A percentile compares a stretch with the other conserved stretches of the same genome.
phyloP scores from a whole-genome alignment of 2,329 filamentous ascomycete genomes.

The Hyphodiscus sp. region DNA sequence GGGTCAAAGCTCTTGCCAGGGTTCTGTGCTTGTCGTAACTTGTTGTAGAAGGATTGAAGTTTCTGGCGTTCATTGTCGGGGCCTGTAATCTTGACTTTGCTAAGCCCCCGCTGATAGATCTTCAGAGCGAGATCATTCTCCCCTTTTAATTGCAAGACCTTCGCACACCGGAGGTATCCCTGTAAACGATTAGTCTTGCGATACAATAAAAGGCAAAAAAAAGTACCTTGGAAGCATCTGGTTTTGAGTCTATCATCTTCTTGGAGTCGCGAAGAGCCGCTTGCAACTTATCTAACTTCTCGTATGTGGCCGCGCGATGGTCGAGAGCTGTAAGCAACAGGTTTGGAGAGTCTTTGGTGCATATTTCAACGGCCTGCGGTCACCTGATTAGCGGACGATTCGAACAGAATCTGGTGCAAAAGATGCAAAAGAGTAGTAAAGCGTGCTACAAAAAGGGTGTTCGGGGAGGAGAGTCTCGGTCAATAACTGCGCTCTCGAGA shows the following conservation, averaged over 20 bases:
- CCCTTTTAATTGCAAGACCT: constrained; percentile 26
- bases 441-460: background rate
- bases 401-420: background rate
- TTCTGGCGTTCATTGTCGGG: constrained; percentile 27
- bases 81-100: constrained; percentile 27
- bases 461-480: no score
- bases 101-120: constrained; percentile 30
- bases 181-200: constrained; percentile 6
- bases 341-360: constrained; percentile 12
- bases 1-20: constrained; percentile 27
- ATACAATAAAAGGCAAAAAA: background rate
- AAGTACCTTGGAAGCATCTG: constrained; percentile 25
- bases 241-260: constrained; percentile 28
- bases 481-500: no score
- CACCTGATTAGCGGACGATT: constrained; percentile 1
- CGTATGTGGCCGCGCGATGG: constrained; percentile 29
- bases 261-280: constrained; percentile 28
- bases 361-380: constrained; percentile 21
- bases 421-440: background rate
- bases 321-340: constrained; percentile 28
- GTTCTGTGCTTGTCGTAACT: constrained; percentile 20
- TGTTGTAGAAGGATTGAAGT: constrained; percentile 26
- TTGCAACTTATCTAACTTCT: constrained; percentile 26
- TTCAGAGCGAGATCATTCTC: constrained; percentile 26
- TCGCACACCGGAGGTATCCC: constrained; percentile 31